Conservation (phyloP, 805 yeast species). For the Saccharomycopsis sp. region DNA sequence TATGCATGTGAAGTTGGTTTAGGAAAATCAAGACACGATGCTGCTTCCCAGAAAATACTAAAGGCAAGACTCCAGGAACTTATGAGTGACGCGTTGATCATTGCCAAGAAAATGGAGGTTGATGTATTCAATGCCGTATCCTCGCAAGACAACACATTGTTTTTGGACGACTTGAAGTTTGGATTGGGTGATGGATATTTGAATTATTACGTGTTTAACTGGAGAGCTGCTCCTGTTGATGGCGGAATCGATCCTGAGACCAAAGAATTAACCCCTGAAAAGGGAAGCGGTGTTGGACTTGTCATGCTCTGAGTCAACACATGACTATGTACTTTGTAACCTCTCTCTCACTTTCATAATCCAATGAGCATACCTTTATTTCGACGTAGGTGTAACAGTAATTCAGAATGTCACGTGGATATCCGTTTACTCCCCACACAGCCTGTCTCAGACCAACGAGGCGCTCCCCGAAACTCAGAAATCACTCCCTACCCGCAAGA, state of each 20-base stretch:
- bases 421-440: background rate
- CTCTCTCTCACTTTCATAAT: too few relatives aligned
- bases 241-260: slow-evolving; percentile 68
- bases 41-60: slow-evolving; percentile 38
- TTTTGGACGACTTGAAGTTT: slow-evolving; percentile 76
- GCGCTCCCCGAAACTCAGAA: background rate
- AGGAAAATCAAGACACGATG: slow-evolving; percentile 33
- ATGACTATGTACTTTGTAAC: background rate
- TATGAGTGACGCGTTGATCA: slow-evolving; percentile 67
- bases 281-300: slow-evolving; percentile 81
- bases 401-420: background rate
- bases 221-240: slow-evolving; percentile 67
- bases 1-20: slow-evolving; percentile 71
- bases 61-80: slow-evolving; percentile 54
- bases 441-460: background rate
- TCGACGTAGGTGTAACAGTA: background rate
- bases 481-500: background rate
- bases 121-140: slow-evolving; percentile 95
- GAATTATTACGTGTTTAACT: slow-evolving; percentile 88
- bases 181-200: slow-evolving; percentile 91
- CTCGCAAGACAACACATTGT: slow-evolving; percentile 80
- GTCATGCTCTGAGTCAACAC: slow-evolving; percentile 54
- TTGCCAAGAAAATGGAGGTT: slow-evolving; percentile 59
- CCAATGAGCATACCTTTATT: too few relatives aligned
- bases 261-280: slow-evolving; percentile 44